Evolutionary conservation across 495 filamentous ascomycete genomes (phyloP).

Genomic region (Durotheca rogersii): DNA sequence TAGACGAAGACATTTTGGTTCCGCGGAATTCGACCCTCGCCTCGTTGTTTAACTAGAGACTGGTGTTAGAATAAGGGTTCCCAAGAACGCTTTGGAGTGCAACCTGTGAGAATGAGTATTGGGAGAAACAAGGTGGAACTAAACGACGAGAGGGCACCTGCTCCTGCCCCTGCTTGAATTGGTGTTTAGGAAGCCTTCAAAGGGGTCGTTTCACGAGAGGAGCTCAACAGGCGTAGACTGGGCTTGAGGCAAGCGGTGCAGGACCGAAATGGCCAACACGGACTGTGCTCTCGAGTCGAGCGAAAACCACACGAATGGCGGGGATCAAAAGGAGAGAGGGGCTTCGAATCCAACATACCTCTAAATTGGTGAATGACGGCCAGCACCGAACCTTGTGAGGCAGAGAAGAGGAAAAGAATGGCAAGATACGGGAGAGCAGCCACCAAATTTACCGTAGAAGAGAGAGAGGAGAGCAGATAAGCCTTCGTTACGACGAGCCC

Average conservation of each 20-base stretch:
- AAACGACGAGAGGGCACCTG: too few species aligned
- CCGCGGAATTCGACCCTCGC: slow-evolving; percentile 12
- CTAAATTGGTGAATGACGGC: slow-evolving; percentile 3
- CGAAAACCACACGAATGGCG: not conserved
- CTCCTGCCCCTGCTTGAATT: too few species aligned
- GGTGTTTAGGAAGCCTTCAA: not conserved
- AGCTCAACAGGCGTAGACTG: too few species aligned
- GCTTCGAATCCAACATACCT: slow-evolving; percentile 19
- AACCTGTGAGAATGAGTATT: not conserved
- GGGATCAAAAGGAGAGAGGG: not conserved
- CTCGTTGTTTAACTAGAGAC: not conserved
- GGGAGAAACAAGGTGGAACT: too few species aligned
- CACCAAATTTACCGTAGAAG: slow-evolving; percentile 7
- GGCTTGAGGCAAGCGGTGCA: not conserved
- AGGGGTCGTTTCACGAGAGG: too few species aligned
- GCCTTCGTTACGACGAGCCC: slow-evolving; percentile 5
- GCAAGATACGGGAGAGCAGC: slow-evolving; percentile 18
- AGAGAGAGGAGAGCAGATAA: not conserved
- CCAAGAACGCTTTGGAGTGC: slow-evolving; percentile 2
- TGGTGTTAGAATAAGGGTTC: slow-evolving; percentile 9
- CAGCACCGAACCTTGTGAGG: slow-evolving; percentile 10
- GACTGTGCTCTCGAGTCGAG: not conserved
- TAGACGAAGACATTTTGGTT: slow-evolving; percentile 48
- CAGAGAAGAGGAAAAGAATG: slow-evolving; percentile 14
- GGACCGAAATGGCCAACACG: not conserved